These are phyloP conservation scores for Saturnispora diversa DNA, from an alignment of 805 yeast species.

Conservation along the genomic window DNA sequence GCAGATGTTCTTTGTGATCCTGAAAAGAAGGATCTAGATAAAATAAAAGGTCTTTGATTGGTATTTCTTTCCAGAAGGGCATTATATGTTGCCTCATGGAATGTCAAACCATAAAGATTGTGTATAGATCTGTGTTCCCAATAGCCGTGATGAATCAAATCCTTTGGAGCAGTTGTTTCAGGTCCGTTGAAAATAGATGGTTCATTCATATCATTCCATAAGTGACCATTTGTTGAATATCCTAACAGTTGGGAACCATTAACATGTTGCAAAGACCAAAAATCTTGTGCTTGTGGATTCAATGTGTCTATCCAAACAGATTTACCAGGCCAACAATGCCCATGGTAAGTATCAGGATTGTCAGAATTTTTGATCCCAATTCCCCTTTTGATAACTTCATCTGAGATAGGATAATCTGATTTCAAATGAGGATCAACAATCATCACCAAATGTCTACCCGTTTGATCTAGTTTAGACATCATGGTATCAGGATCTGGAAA, in stretches of 20 bases:
- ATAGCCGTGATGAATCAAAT: conserved; percentile 64
- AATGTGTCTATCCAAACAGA: conserved; percentile 89
- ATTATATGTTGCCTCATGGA: conserved; percentile 70
- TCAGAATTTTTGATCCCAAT: conserved; percentile 44
- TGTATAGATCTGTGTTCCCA: conserved; percentile 92
- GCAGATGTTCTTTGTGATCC: conserved; percentile 92
- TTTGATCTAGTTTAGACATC: conserved; percentile 53
- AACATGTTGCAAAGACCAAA: conserved; percentile 51
- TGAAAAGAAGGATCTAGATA: conserved; percentile 80
- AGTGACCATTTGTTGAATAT: conserved; percentile 54
- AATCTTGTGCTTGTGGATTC: conserved; percentile 48
- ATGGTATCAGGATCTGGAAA: conserved; percentile 72
- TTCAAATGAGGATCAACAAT: conserved; percentile 92
- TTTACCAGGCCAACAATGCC: conserved; percentile 98
- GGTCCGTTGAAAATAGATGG: conserved; percentile 95
- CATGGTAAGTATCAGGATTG: conserved; percentile 43
- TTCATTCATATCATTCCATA: conserved; percentile 99
- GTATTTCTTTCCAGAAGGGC: conserved; percentile 48
- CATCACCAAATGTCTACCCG: conserved; percentile 75
- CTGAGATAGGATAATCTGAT: conserved; percentile 57
- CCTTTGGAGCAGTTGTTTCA: conserved; percentile 84
- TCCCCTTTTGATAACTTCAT: conserved; percentile 38
- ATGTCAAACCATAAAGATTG: conserved; percentile 72
- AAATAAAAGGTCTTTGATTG: conserved; percentile 68
- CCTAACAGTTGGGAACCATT: conserved; percentile 41